Percentiles rank a stretch among this genome's conserved stretches.
Conservation (phyloP, 2,329 filamentous ascomycete species). For the Myrmaecium sp. region DNA sequence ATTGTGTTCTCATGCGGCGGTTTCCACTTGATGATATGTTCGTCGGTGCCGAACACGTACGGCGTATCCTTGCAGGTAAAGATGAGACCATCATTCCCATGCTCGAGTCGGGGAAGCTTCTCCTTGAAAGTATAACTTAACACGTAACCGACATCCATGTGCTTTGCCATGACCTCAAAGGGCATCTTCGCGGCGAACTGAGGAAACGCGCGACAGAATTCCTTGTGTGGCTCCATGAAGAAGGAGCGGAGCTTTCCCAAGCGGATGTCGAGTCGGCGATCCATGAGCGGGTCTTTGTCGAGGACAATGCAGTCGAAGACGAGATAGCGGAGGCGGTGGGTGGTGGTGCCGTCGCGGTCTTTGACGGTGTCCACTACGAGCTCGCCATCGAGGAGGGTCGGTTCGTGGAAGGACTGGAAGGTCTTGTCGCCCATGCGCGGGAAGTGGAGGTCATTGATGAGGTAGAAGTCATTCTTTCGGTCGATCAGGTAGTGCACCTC, state of each 20-base stretch:
- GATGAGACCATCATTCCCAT: slow-evolving; percentile 92
- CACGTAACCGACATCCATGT: slow-evolving; percentile 76
- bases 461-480: slow-evolving; percentile 95
- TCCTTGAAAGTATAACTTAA: slow-evolving; percentile 65
- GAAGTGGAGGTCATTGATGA: slow-evolving; percentile 63
- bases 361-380: slow-evolving; percentile 68
- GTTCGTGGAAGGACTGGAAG: slow-evolving; percentile 51
- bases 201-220: slow-evolving; percentile 42
- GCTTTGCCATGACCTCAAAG: slow-evolving; percentile 75
- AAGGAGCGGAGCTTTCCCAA: slow-evolving; percentile 70
- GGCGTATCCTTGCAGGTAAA: slow-evolving; percentile 85
- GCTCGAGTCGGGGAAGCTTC: slow-evolving; percentile 65
- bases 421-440: slow-evolving; percentile 46
- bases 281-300: slow-evolving; percentile 58
- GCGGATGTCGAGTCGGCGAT: slow-evolving; percentile 71
- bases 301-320: slow-evolving; percentile 88
- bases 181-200: slow-evolving; percentile 53
- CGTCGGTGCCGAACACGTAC: slow-evolving; percentile 82
- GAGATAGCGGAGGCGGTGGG: slow-evolving; percentile 57
- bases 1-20: slow-evolving; percentile 88
- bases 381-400: slow-evolving; percentile 83
- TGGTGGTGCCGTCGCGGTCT: slow-evolving; percentile 37
- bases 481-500: slow-evolving; percentile 89
- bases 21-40: slow-evolving; percentile 96
- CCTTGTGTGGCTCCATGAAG: slow-evolving; percentile 48